Conservation (phyloP, 305 asterid species). For the Solanum hybrid region DNA sequence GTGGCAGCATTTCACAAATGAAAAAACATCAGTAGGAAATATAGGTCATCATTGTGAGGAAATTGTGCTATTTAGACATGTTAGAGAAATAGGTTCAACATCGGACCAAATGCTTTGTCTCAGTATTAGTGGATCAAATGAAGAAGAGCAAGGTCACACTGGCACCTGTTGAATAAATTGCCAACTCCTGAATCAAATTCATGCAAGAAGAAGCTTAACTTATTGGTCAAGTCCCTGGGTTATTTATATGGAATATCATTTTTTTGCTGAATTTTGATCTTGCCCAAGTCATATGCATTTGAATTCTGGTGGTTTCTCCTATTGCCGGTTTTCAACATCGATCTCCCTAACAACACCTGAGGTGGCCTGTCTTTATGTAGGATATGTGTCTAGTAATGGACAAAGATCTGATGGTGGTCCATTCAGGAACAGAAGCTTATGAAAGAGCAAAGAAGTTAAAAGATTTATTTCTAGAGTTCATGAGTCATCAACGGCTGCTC, state of each 20-base stretch:
- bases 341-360: background rate
- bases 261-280: background rate
- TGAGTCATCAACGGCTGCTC: conserved; percentile 12
- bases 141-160: background rate
- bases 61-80: background rate
- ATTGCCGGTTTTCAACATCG: background rate
- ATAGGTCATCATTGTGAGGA: background rate
- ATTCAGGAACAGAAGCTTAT: conserved; percentile 22
- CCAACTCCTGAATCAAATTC: background rate
- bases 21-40: background rate
- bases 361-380: conserved; percentile 7
- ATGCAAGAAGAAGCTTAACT: background rate
- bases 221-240: background rate
- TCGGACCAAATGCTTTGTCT: background rate
- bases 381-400: background rate
- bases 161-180: background rate
- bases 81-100: background rate
- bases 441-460: conserved; percentile 15
- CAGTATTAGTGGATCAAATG: background rate
- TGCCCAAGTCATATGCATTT: background rate
- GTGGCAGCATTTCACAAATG: background rate
- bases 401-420: conserved; percentile 16
- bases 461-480: conserved; percentile 17
- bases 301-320: background rate
- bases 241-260: background rate